Conservation (phyloP, 139 green algal species). For the Gonium pectorale region DNA sequence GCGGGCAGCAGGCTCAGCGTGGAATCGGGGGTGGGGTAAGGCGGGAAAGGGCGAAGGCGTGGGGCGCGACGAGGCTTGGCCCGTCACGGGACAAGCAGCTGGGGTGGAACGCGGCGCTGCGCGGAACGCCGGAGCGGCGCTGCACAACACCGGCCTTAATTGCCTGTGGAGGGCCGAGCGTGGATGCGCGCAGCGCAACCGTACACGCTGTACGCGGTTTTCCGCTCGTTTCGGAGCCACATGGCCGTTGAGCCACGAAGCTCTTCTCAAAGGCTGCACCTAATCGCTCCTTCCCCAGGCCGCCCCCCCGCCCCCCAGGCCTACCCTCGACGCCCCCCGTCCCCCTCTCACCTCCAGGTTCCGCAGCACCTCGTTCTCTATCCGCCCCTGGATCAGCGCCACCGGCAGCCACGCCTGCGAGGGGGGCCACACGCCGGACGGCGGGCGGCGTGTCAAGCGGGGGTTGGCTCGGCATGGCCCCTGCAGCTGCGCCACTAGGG, state of each 20-base stretch:
- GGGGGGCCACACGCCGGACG: background rate
- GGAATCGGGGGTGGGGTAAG: too few relatives aligned
- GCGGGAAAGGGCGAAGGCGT: background rate
- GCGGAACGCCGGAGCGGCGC: background rate
- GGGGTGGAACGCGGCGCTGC: background rate
- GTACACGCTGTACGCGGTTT: background rate
- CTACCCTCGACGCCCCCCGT: conserved; percentile 47
- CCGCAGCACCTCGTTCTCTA: conserved; percentile 71
- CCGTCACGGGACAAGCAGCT: background rate
- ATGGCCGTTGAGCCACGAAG: too few relatives aligned
- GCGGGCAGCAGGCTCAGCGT: too few relatives aligned
- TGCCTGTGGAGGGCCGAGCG: background rate
- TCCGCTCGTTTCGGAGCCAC: background rate
- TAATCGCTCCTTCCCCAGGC: too few relatives aligned
- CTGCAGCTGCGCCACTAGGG: too few relatives aligned
- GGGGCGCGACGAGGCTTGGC: background rate
- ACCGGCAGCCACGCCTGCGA: conserved; percentile 79
- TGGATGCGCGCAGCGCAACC: background rate
- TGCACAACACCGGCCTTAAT: background rate
- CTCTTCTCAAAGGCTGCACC: too few relatives aligned
- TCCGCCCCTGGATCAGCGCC: conserved; percentile 73
- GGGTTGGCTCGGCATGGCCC: too few relatives aligned
- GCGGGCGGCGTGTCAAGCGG: background rate
- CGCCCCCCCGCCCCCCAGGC: background rate
- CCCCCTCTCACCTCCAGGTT: conserved; percentile 76